Evolutionary conservation across 345 rosid genomes (phyloP), one percentile per base, ranked within the genome.

Genomic region (Camelina neglecta): DNA sequence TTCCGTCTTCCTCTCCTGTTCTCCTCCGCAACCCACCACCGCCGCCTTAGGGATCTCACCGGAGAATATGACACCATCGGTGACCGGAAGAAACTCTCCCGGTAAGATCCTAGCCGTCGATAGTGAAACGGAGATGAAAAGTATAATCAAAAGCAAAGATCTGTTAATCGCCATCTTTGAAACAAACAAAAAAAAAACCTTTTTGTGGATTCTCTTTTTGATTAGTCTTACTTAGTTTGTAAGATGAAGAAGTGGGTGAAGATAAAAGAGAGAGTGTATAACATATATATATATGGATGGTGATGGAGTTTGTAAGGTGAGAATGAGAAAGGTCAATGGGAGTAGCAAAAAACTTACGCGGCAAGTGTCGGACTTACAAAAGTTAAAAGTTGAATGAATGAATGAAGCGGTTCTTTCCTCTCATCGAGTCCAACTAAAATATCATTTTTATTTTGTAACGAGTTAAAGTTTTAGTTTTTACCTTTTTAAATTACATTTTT

Each of bases 301-400:
- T 11, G 10, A 39, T 41, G 5, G 39, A 49, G 56, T 58, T 15
- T 65, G 36, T 63, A 60, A 44, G 35, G 4, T 20, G 48, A 33
- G 61, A 71, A 72, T 20, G 48, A 33, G 61, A 71, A 72, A 49
- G 18, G 81, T 77, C 81, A 76, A 59, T 8, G 67, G 16, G 76
- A 39, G 77, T 29, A 29, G 81, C 57, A 29, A 65, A 48, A 65
- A 77, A 24, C 81, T 59, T 77, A 77, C 81, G 81, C 81, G 81
- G 76, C 81, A 77, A 77, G 80, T 49, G 72, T 57, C 38, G 48
- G 75, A 67, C 61, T 67, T 38, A 4, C 4, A 38, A 0, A 13
- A 8, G 9, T 21, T 2, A 20, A 36, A n/a, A 20, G 58, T 59
- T 59, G 61, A 65, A 75, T 38, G 1, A 47, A 12, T 54, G 61